These are phyloP conservation scores for Eucalyptus regnans DNA, from an alignment of 345 rosid genomes.

Conservation along the genomic window DNA sequence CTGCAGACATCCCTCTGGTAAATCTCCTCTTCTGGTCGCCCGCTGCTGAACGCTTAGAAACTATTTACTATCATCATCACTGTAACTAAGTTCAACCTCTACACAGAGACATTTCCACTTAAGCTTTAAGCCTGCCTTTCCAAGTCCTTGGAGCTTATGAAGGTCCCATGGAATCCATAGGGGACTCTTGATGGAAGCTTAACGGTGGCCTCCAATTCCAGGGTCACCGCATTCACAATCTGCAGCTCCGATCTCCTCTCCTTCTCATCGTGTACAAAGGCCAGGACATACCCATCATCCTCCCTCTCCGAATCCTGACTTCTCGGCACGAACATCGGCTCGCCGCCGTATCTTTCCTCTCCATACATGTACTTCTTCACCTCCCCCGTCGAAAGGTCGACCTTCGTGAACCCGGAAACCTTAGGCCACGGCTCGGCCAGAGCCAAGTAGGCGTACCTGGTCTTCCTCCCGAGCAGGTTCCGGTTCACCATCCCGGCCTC, in stretches of 20 bases:
- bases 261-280: slow-evolving; percentile 81
- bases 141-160: slow-evolving; percentile 53
- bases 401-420: slow-evolving; percentile 84
- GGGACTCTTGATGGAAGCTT: slow-evolving; percentile 89
- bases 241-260: slow-evolving; percentile 74
- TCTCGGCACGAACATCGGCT: slow-evolving; percentile 66
- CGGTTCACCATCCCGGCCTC: slow-evolving; percentile 99
- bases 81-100: background rate
- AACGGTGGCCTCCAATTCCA: slow-evolving; percentile 58
- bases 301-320: slow-evolving; percentile 10
- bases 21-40: slow-evolving; percentile 3
- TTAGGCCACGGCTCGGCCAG: slow-evolving; percentile 98
- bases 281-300: slow-evolving; percentile 76
- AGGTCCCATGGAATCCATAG: slow-evolving; percentile 94
- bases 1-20: slow-evolving; percentile 30
- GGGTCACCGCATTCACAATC: slow-evolving; percentile 55
- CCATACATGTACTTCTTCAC: slow-evolving; percentile 56
- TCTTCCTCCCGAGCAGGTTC: slow-evolving; percentile 59
- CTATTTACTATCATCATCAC: background rate
- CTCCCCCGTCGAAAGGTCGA: slow-evolving; percentile 67
- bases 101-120: background rate
- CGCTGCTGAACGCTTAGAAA: background rate
- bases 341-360: slow-evolving; percentile 64
- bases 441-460: slow-evolving; percentile 70
- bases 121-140: slow-evolving; percentile 39